phyloP scores from a whole-genome alignment of 768 basidiomycete genomes.

The Rhizopogon vulgaris region DNA sequence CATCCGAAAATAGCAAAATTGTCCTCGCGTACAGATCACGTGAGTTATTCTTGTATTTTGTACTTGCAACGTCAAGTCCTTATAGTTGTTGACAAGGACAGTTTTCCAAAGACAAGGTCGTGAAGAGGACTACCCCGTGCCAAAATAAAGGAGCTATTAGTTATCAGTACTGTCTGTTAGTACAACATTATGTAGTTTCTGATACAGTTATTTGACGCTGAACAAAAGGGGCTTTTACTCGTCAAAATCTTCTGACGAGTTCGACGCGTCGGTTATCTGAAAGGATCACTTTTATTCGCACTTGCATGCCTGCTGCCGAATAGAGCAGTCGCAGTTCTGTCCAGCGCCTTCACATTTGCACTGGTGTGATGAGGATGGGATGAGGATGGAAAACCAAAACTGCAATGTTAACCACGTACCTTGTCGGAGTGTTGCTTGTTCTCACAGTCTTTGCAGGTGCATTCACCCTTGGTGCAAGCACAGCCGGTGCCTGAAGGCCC shows the following conservation, averaged over 20 bases:
- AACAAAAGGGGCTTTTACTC: background rate
- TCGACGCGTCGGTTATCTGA: no score
- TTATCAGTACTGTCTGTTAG: no score
- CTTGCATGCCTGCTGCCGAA: constrained; percentile 7
- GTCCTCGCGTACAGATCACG: constrained; percentile 1
- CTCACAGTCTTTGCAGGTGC: constrained; percentile 23
- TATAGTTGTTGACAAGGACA: no score
- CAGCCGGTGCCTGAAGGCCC: constrained; percentile 26
- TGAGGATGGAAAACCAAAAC: no score
- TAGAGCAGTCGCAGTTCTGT: constrained; percentile 12
- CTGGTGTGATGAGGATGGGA: constrained; percentile 3
- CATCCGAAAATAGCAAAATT: constrained; percentile 9
- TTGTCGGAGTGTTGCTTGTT: constrained; percentile 23
- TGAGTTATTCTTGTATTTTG: constrained; percentile 7
- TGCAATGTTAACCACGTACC: constrained; percentile 2
- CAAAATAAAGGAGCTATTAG: background rate
- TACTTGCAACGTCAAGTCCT: background rate
- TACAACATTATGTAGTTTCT: background rate
- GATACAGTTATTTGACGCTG: background rate
- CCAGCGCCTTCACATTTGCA: constrained; percentile 18
- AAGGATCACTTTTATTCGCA: constrained; percentile 13
- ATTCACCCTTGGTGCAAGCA: constrained; percentile 23
- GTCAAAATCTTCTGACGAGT: background rate
- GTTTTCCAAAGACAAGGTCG: background rate
- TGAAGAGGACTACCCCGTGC: background rate